Conservation (phyloP, 1,284 basidiomycete genomes). For the Cryptococcus deneoformans region DNA sequence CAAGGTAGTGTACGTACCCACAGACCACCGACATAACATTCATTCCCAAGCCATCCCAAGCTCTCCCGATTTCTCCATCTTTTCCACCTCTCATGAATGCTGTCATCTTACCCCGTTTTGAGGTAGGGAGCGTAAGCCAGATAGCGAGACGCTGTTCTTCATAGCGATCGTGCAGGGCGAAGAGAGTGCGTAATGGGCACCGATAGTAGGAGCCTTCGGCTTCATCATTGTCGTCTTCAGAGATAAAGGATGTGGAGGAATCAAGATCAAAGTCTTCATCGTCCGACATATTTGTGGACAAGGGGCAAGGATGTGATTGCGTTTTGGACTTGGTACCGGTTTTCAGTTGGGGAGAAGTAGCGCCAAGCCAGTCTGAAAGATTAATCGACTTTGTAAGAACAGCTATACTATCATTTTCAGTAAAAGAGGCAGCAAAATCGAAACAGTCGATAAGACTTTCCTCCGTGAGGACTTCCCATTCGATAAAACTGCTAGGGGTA, state of each 20-base stretch:
- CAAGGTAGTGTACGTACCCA: conserved; percentile 17
- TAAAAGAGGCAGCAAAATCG: conserved; percentile 1
- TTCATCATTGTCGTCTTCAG: conserved; percentile 20
- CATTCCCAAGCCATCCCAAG: conserved; percentile 34
- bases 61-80: conserved; percentile 22
- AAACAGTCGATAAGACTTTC: conserved; percentile 11
- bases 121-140: conserved; percentile 23
- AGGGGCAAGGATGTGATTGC: neutral
- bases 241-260: conserved; percentile 16
- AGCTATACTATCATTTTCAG: conserved; percentile 8
- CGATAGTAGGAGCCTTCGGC: conserved; percentile 12
- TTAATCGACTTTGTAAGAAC: conserved; percentile 9
- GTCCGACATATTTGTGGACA: neutral
- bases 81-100: conserved; percentile 31
- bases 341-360: neutral
- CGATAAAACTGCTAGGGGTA: conserved; percentile 1
- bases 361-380: conserved; percentile 13
- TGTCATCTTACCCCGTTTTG: conserved; percentile 23
- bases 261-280: conserved; percentile 5
- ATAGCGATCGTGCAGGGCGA: conserved; percentile 33
- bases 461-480: conserved; percentile 18
- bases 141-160: conserved; percentile 36
- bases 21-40: conserved; percentile 22
- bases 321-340: neutral
- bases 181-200: conserved; percentile 28